A percentile compares a stretch with the other conserved stretches of the same genome.
Evolutionary conservation across 345 rosid genomes (phyloP).

Genomic region (Carallia brachiata): DNA sequence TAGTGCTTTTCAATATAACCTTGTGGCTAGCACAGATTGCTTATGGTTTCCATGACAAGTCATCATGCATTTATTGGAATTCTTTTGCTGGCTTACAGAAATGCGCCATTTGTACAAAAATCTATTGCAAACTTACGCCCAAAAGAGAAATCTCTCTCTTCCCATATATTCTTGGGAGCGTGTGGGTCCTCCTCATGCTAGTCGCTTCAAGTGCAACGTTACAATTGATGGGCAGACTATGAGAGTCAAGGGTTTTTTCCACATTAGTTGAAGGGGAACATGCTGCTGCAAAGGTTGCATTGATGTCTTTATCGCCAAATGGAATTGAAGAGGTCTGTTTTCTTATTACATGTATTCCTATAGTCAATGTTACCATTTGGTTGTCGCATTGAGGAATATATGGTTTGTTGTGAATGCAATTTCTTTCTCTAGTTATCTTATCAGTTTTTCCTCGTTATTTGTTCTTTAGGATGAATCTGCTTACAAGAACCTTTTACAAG

Average conservation of each 20-base stretch:
- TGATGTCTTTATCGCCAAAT: constrained; percentile 33
- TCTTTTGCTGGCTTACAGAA: constrained; percentile 19
- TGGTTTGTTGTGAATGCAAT: background rate
- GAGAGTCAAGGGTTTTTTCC: constrained; percentile 34
- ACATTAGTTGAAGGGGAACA: constrained; percentile 62
- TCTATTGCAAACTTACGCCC: constrained; percentile 44
- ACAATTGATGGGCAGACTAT: constrained; percentile 44
- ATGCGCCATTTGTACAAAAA: constrained; percentile 38
- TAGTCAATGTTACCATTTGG: background rate
- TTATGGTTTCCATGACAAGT: background rate
- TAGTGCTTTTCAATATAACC: background rate
- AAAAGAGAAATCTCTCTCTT: constrained; percentile 40
- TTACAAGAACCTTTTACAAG: constrained; percentile 66
- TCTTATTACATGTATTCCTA: background rate
- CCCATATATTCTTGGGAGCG: constrained; percentile 50
- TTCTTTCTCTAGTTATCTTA: background rate
- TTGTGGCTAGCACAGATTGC: background rate
- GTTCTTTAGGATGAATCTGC: constrained; percentile 37
- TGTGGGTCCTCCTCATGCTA: constrained; percentile 61
- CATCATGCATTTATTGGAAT: background rate
- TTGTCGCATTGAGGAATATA: background rate
- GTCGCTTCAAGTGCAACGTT: constrained; percentile 48
- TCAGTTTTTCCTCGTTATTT: background rate
- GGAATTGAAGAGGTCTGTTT: constrained; percentile 39
- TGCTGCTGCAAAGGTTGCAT: constrained; percentile 61